Evolutionary conservation across 176 grass and related monocot species (phyloP).

Genomic region (Neostapfia colusana): DNA sequence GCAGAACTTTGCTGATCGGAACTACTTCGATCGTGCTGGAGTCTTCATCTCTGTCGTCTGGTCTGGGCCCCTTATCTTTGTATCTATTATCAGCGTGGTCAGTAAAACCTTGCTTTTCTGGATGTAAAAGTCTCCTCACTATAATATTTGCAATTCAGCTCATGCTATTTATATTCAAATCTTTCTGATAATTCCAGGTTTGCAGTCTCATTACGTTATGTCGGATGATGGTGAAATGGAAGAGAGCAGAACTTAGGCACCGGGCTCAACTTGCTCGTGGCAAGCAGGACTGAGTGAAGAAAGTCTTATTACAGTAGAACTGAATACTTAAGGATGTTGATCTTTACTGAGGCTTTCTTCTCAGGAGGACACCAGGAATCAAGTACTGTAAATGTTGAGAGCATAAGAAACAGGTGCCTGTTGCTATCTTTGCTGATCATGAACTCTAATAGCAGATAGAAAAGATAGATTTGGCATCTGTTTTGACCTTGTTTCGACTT

Average conservation of each 20-base stretch:
- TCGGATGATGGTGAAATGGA: conserved; percentile 68
- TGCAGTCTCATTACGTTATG: conserved; percentile 61
- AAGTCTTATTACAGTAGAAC: background rate
- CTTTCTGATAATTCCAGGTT: conserved; percentile 41
- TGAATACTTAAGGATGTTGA: background rate
- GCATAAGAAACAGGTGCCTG: background rate
- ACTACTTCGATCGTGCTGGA: conserved; percentile 66
- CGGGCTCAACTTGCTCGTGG: conserved; percentile 43
- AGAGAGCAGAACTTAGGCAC: conserved; percentile 68
- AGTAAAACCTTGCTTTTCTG: conserved; percentile 18
- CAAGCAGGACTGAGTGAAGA: conserved; percentile 47
- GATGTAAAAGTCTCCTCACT: background rate
- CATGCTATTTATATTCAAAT: background rate
- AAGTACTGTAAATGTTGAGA: conserved; percentile 16
- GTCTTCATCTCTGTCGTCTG: conserved; percentile 65
- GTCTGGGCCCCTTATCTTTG: conserved; percentile 68
- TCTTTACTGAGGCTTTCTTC: background rate
- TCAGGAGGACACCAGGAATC: background rate
- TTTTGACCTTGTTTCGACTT: conserved; percentile 6
- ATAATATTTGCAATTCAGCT: conserved; percentile 5
- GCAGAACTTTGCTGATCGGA: conserved; percentile 54
- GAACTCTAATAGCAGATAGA: conserved; percentile 5
- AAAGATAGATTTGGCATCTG: background rate
- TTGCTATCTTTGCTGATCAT: background rate
- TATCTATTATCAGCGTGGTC: conserved; percentile 62